phyloP scores from a whole-genome alignment of 2,329 filamentous ascomycete genomes.

The Chaetomium olivaceum region DNA sequence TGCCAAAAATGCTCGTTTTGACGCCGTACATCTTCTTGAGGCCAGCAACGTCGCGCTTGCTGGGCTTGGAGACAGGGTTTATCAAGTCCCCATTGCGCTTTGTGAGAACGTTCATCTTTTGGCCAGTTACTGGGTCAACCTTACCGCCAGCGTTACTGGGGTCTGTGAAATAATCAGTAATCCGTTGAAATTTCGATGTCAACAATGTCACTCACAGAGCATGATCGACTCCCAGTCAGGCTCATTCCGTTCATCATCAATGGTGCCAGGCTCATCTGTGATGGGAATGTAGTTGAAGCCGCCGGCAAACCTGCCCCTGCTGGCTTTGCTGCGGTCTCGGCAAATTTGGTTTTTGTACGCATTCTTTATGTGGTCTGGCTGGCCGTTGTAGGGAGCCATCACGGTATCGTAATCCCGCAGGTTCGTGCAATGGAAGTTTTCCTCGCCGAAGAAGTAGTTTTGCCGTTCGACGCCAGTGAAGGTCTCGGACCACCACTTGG shows the following conservation, averaged over 20 bases:
- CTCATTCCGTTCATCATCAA: constrained; percentile 1
- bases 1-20: constrained; percentile 2
- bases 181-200: neutral
- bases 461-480: neutral
- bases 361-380: neutral
- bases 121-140: neutral
- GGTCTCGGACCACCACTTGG: constrained; percentile 6
- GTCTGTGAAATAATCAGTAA: neutral
- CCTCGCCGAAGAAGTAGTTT: constrained; percentile 4
- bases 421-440: neutral
- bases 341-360: neutral
- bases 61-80: neutral
- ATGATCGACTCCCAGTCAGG: constrained; percentile 9
- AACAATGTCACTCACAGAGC: neutral
- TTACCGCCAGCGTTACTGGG: constrained; percentile 3
- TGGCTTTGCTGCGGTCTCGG: neutral
- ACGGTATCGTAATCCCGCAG: neutral
- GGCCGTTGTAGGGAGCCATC: neutral
- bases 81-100: neutral
- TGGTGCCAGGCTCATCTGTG: neutral
- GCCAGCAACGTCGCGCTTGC: neutral
- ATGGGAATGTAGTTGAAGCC: constrained; percentile 8
- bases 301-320: constrained; percentile 2
- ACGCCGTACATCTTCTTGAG: constrained; percentile 13
- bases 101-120: neutral